These are phyloP conservation scores for Pythium oligandrum DNA, from an alignment of 352 stramenopile genomes.

Conservation along the genomic window DNA sequence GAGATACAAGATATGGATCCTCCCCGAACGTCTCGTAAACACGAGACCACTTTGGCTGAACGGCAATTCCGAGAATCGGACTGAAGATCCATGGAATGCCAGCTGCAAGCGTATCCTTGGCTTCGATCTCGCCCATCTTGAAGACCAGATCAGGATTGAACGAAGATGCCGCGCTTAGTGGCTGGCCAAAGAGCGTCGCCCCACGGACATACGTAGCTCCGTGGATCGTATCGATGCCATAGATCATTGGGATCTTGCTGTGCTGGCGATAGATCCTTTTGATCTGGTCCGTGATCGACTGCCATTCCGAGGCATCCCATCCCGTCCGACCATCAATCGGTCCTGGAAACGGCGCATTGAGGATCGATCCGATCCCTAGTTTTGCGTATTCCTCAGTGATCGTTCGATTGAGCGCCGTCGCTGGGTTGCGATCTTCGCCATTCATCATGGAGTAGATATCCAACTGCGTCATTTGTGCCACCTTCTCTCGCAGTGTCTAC, in stretches of 20 bases:
- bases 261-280: slow-evolving; percentile 65
- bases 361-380: slow-evolving; percentile 77
- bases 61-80: slow-evolving; percentile 80
- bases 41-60: slow-evolving; percentile 81
- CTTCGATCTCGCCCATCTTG: slow-evolving; percentile 67
- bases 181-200: slow-evolving; percentile 81
- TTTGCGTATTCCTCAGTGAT: slow-evolving; percentile 59
- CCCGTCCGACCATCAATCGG: slow-evolving; percentile 40
- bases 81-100: slow-evolving; percentile 91
- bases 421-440: slow-evolving; percentile 39
- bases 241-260: slow-evolving; percentile 65
- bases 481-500: slow-evolving; percentile 55
- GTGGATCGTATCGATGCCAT: slow-evolving; percentile 89
- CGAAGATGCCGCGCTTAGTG: slow-evolving; percentile 84
- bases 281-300: slow-evolving; percentile 56
- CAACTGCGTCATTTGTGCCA: slow-evolving; percentile 90
- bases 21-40: slow-evolving; percentile 94
- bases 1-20: slow-evolving; percentile 69
- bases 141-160: slow-evolving; percentile 82
- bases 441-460: slow-evolving; percentile 85
- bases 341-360: slow-evolving; percentile 74
- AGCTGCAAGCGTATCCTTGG: slow-evolving; percentile 80
- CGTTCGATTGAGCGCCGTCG: slow-evolving; percentile 42
- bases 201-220: slow-evolving; percentile 86
- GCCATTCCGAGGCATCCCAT: slow-evolving; percentile 72